Percentiles rank a stretch among this genome's conserved stretches.
These are phyloP conservation scores for Croton setiger DNA, from an alignment of 441 rosid genomes.

Conservation along the genomic window DNA sequence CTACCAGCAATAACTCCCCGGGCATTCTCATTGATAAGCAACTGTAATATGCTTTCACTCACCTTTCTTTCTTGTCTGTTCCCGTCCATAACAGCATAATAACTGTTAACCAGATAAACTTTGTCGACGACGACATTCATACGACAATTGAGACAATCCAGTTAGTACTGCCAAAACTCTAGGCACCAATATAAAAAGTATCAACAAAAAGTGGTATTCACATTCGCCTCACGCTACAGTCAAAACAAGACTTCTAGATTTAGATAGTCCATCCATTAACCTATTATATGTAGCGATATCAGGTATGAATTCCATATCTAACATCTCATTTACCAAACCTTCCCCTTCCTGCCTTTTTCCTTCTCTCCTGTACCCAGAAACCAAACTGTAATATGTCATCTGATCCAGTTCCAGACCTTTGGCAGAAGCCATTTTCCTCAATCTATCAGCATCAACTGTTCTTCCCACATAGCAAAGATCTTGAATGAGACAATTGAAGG, in stretches of 20 bases:
- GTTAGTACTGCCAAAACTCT: background rate
- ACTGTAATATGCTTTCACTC: too few species aligned
- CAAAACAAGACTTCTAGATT: slow-evolving; percentile 12
- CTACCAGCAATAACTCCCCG: too few species aligned
- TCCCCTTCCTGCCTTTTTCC: slow-evolving; percentile 59
- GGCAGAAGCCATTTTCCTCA: slow-evolving; percentile 58
- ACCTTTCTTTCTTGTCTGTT: background rate
- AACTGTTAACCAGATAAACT: background rate
- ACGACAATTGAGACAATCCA: background rate
- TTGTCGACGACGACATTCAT: background rate
- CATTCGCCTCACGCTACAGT: slow-evolving; percentile 8
- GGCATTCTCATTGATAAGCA: too few species aligned
- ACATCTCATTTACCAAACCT: slow-evolving; percentile 71
- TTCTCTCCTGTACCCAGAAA: slow-evolving; percentile 54
- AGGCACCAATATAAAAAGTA: background rate
- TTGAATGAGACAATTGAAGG: slow-evolving; percentile 67
- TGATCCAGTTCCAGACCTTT: slow-evolving; percentile 63
- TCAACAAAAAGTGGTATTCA: background rate
- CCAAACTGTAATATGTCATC: slow-evolving; percentile 49
- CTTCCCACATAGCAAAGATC: slow-evolving; percentile 65
- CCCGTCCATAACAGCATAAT: background rate
- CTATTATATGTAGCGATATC: slow-evolving; percentile 67
- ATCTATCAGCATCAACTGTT: slow-evolving; percentile 50
- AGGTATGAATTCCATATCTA: slow-evolving; percentile 69
- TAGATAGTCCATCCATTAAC: slow-evolving; percentile 49